A percentile compares a stretch with the other conserved stretches of the same genome.
Evolutionary conservation across 331 rosid species (phyloP).

Genomic region (Acacia pycnantha): DNA sequence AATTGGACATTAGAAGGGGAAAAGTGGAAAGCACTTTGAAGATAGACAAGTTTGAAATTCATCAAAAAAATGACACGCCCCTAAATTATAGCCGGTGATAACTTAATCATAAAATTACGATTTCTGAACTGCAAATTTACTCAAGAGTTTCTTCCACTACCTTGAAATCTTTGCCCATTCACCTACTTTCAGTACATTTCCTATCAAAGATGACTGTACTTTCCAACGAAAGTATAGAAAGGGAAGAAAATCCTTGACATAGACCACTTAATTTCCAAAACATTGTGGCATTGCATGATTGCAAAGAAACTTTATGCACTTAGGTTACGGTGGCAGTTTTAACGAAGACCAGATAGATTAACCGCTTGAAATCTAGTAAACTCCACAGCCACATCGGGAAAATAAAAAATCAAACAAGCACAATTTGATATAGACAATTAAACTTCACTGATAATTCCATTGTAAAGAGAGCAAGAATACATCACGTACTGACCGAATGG

Average conservation of each 20-base stretch:
- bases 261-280: not conserved
- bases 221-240: not conserved
- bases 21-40: not conserved
- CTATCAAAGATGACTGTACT: not conserved
- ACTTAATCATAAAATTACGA: not conserved
- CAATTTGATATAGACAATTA: not conserved
- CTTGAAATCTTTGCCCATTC: not conserved
- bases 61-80: not conserved
- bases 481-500: slow-evolving; percentile 49
- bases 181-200: not conserved
- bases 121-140: slow-evolving; percentile 9
- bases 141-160: not conserved
- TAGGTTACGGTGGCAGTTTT: not conserved
- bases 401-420: not conserved
- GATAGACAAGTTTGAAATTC: not conserved
- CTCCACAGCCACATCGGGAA: not conserved
- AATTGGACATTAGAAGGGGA: not conserved
- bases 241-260: not conserved
- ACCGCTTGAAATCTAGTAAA: not conserved
- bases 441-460: not conserved
- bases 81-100: not conserved
- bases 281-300: not conserved
- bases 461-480: not conserved
- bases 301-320: not conserved
- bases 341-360: not conserved